Percentiles rank a stretch among this genome's conserved stretches.
Conservation (phyloP, 495 filamentous ascomycete genomes). For the Staphylotrichum longicolle region DNA sequence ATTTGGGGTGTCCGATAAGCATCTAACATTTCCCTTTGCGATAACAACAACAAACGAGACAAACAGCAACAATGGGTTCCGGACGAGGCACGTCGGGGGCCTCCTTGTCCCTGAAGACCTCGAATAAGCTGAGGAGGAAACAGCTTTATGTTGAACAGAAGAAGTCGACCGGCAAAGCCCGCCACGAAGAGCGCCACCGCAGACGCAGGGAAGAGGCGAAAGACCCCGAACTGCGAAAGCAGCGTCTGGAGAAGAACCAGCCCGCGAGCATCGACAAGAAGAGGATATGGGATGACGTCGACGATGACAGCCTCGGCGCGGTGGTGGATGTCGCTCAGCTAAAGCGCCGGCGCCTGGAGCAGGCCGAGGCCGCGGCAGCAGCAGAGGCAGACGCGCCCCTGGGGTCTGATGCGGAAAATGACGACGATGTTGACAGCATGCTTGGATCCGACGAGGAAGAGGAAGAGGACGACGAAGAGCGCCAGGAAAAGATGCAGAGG, state of each 20-base stretch:
- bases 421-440: slow-evolving; percentile 74
- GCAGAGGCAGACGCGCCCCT: slow-evolving; percentile 48
- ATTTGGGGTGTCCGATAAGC: slow-evolving; percentile 10
- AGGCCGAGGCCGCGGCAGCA: slow-evolving; percentile 53
- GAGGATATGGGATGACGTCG: slow-evolving; percentile 89
- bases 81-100: slow-evolving; percentile 17
- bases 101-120: slow-evolving; percentile 33
- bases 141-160: slow-evolving; percentile 75
- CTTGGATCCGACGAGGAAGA: slow-evolving; percentile 54
- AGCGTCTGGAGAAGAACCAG: slow-evolving; percentile 72
- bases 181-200: slow-evolving; percentile 71
- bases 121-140: slow-evolving; percentile 75
- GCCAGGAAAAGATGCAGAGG: slow-evolving; percentile 24
- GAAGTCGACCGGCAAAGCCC: slow-evolving; percentile 64
- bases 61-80: slow-evolving; percentile 24
- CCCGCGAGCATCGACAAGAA: slow-evolving; percentile 85
- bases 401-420: slow-evolving; percentile 45
- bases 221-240: slow-evolving; percentile 70
- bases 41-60: slow-evolving; percentile 9
- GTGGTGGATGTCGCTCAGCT: slow-evolving; percentile 75
- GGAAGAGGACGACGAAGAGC: slow-evolving; percentile 46
- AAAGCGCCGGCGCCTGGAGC: slow-evolving; percentile 67
- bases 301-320: slow-evolving; percentile 69
- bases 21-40: background rate
- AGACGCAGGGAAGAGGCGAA: slow-evolving; percentile 80